Conservation (phyloP, 2,329 filamentous ascomycete species). For the Sclerotinia trifoliorum region DNA sequence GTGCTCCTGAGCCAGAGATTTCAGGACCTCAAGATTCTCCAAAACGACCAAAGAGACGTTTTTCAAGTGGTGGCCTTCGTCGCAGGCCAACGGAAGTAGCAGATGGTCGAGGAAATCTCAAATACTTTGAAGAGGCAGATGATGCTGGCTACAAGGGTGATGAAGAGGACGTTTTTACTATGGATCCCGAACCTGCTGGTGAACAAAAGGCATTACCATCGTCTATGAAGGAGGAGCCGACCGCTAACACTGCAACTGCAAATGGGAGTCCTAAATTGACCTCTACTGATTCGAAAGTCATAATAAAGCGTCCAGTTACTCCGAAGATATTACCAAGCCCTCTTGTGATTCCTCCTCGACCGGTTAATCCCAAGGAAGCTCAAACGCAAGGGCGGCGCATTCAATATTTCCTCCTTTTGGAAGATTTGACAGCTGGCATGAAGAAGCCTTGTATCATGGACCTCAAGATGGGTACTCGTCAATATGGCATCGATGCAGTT, state of each 20-base stretch:
- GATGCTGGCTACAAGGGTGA: slow-evolving; percentile 78
- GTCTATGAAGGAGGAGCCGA: background rate
- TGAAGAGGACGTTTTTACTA: slow-evolving; percentile 67
- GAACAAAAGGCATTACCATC: slow-evolving; percentile 14
- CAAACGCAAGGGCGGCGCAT: slow-evolving; percentile 67
- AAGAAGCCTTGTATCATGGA: slow-evolving; percentile 95
- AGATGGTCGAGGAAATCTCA: slow-evolving; percentile 70
- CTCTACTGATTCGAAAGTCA: background rate
- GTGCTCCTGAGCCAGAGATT: slow-evolving; percentile 61
- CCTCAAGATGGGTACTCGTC: slow-evolving; percentile 96
- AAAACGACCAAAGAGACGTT: slow-evolving; percentile 61
- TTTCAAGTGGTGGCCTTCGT: slow-evolving; percentile 82
- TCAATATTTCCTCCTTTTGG: slow-evolving; percentile 88
- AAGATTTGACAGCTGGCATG: slow-evolving; percentile 96
- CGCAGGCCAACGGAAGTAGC: slow-evolving; percentile 70
- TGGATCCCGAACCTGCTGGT: slow-evolving; percentile 51
- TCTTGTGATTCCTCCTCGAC: slow-evolving; percentile 45
- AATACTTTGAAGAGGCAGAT: slow-evolving; percentile 87
- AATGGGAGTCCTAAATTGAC: background rate
- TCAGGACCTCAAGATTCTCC: slow-evolving; percentile 25
- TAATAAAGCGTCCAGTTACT: background rate
- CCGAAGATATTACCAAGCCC: slow-evolving; percentile 3
- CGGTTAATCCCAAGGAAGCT: slow-evolving; percentile 75
- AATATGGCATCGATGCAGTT: slow-evolving; percentile 89
- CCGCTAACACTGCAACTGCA: background rate